Base-by-base conservation (phyloP, 2,329 filamentous ascomycete species). In the Colletotrichum cordylinicola region DNA sequence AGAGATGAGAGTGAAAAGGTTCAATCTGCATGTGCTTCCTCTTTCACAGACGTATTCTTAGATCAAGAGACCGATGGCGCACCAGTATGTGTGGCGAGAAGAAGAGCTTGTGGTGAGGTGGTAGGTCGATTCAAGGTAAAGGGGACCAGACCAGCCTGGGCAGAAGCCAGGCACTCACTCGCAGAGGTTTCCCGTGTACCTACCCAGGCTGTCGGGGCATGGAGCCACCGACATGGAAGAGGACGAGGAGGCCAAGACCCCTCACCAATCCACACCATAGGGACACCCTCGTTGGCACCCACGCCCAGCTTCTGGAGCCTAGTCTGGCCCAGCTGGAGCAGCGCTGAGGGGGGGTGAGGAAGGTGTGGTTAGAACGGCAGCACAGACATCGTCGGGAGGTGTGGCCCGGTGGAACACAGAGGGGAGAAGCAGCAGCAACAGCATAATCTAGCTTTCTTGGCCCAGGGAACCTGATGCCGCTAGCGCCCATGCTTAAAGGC, bases 321-420 rank as follows among this genome's bases (percentile, higher is more conserved):
- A 31, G 92, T 39, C 12, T 72, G 15, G 69, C 35, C 48, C 13
- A 67, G 52, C 43, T 58, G 24, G 60, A 24, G 29, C 31, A 35
- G 64, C 35, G 62, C 27, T 37, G 48, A 52, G 67, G 70, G 70
- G 61, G 35, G 13, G 35, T 64, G n/a, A 15, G 37, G 61, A 27
- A 64, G 61, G 64, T 68, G 62, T 72, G 70, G 70, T 68, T 75
- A 56, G 74, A 76, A 60, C 66, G 60, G 71, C 48, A 75, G 74
- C 71, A 70, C 71, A 75, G 71, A 75, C 74, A 39, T 43, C 61
- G 74, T 61, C 60, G 58, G 58, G 43, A 74, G 66, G 65, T 66
- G 71, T 65, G 65, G 62, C 29, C 31, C 37, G 43, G 60, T 55
- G 67, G 67, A 52, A 55, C 37, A 61, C 24, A 48, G 37, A 55